Evolutionary conservation across 148 eudicot genomes (phyloP), one percentile per base, ranked within the genome.

Genomic region (Nepenthes mirabilis): DNA sequence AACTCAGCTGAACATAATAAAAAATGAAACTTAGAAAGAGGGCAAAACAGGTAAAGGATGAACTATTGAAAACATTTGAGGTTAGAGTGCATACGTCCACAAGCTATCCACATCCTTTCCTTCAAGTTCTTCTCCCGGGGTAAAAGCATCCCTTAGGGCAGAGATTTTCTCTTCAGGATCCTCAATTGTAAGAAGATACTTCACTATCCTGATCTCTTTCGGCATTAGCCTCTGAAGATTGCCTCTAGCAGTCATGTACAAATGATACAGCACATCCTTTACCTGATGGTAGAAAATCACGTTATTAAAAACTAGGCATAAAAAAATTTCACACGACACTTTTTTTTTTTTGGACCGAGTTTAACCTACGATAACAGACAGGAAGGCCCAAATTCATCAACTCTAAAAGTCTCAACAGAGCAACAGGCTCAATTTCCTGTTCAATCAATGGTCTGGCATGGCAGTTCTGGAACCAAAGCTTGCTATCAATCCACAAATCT

Each of bases 141-240:
- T 88, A 73, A 91, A 91, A 37, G 98, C 98, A 64, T 91, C 96
- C 2, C 70, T 79, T 36, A 91, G 60, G 43, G 87, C 81, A 64
- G 82, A 73, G 57, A 83, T 66, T 52, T 58, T 85, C 77, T 84
- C 87, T 73, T 88, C 91, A 11, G 95, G 96, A 78, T 91, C 96
- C 70, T 80, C 75, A 12, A 91, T 78, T 33, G 76, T 79, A 12
- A 91, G 83, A 56, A 91, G 82, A 76, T 86, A 83, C 67, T 88
- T 86, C 32, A 82, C 72, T 69, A 91, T 88, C 68, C 96, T 75
- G 43, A 83, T 68, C 77, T 83, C 94, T 60, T 86, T 83, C 8
- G 98, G 98, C 80, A 82, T 72, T 68, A 60, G 82, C 75, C 88
- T 85, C 82, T 91, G 88, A 58, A 82, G 79, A 80, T 77, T 83